Evolutionary conservation across 331 rosid species (phyloP).

Genomic region (Malus hybrid): DNA sequence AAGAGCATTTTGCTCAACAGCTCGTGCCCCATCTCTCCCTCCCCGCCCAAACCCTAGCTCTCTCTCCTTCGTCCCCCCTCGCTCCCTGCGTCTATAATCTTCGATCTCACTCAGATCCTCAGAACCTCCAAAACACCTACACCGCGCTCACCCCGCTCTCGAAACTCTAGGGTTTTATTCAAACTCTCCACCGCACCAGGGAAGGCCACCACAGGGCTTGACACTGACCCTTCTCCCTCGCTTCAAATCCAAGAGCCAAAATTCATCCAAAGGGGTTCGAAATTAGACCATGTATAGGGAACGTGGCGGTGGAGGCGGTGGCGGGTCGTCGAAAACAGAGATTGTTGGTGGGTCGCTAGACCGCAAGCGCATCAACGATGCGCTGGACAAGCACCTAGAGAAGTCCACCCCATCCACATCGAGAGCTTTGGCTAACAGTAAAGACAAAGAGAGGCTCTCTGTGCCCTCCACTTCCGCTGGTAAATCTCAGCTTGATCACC

Average conservation of each 20-base stretch:
- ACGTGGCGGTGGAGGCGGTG: constrained; percentile 39
- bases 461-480: constrained; percentile 47
- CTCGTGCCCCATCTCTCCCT: neutral
- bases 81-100: neutral
- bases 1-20: constrained; percentile 3
- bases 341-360: constrained; percentile 44
- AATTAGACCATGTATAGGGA: constrained; percentile 44
- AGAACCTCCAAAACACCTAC: neutral
- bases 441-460: constrained; percentile 46
- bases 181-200: neutral
- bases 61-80: neutral
- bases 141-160: neutral
- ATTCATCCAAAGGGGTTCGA: neutral
- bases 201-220: neutral
- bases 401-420: constrained; percentile 63
- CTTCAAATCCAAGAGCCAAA: neutral
- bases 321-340: constrained; percentile 56
- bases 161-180: neutral
- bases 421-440: constrained; percentile 28
- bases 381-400: constrained; percentile 70
- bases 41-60: neutral
- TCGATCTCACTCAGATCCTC: neutral
- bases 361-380: constrained; percentile 77
- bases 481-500: constrained; percentile 52
- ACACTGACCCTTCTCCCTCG: neutral